These are phyloP conservation scores for Boletus rufocinnamomeus DNA, from an alignment of 768 basidiomycete genomes.

Conservation along the genomic window DNA sequence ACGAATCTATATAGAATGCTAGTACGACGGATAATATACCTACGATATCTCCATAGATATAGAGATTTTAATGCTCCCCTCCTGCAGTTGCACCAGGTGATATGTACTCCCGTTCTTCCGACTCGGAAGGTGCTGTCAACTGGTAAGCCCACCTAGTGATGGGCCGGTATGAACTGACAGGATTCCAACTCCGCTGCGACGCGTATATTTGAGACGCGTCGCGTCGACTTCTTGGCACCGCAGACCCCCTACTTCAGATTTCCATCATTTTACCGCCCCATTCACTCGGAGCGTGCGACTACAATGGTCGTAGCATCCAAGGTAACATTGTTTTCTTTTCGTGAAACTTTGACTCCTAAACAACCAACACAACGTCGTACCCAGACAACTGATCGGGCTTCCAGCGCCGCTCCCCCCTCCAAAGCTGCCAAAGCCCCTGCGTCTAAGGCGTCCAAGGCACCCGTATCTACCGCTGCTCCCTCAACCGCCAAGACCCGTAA, in stretches of 20 bases:
- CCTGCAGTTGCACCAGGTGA: background rate
- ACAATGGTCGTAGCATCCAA: slow-evolving; percentile 2
- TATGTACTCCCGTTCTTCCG: no score
- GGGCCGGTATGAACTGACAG: background rate
- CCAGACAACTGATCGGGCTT: background rate
- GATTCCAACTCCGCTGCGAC: slow-evolving; percentile 20
- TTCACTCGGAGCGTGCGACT: background rate
- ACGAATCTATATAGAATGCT: background rate
- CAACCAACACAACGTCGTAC: background rate
- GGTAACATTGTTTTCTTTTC: background rate
- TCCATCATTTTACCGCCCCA: background rate
- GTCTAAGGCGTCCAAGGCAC: slow-evolving; percentile 56
- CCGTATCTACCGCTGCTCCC: slow-evolving; percentile 42
- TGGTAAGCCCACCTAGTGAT: no score
- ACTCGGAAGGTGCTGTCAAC: no score
- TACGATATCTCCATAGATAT: background rate
- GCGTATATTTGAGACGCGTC: slow-evolving; percentile 21
- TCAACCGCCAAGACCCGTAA: slow-evolving; percentile 35
- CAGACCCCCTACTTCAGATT: no score
- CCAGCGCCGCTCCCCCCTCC: slow-evolving; percentile 30
- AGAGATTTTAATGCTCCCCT: background rate
- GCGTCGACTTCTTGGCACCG: background rate
- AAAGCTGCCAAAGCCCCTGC: slow-evolving; percentile 34
- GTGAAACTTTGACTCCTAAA: background rate
- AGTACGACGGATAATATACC: background rate